phyloP scores from a whole-genome alignment of 2,329 filamentous ascomycete genomes.

The Claviceps paspali region DNA sequence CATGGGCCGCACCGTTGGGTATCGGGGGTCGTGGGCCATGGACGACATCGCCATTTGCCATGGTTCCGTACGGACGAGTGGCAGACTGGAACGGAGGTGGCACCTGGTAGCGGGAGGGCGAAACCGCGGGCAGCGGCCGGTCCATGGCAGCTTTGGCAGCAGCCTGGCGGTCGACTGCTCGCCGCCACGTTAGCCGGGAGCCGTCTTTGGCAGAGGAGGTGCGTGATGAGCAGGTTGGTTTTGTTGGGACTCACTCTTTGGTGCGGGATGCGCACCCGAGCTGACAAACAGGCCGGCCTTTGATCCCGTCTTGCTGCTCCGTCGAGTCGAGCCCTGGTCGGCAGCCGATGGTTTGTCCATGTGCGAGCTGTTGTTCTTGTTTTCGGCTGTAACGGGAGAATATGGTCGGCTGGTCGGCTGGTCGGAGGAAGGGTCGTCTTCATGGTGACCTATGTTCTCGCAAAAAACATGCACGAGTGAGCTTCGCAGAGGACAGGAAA shows the following conservation, averaged over 20 bases:
- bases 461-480: background rate
- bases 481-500: background rate
- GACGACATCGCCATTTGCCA: constrained; percentile 19
- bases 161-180: constrained; percentile 7
- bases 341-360: constrained; percentile 2
- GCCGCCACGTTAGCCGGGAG: constrained; percentile 2
- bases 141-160: constrained; percentile 8
- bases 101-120: constrained; percentile 25
- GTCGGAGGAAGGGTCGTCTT: background rate
- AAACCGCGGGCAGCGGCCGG: constrained; percentile 17
- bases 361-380: background rate
- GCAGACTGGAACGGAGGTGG: constrained; percentile 27
- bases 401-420: background rate
- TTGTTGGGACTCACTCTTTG: constrained; percentile 5
- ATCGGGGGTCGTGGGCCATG: constrained; percentile 17
- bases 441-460: background rate
- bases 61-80: constrained; percentile 14
- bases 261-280: constrained; percentile 1
- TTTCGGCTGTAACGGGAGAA: background rate
- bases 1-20: constrained; percentile 19
- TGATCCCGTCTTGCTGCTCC: constrained; percentile 1
- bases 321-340: background rate
- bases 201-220: too few species aligned
- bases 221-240: too few species aligned
- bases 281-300: constrained; percentile 4